Evolutionary conservation across 2,329 filamentous ascomycete species (phyloP), one percentile per base, ranked within the genome.

Genomic region (Cordyceps farinosa): DNA sequence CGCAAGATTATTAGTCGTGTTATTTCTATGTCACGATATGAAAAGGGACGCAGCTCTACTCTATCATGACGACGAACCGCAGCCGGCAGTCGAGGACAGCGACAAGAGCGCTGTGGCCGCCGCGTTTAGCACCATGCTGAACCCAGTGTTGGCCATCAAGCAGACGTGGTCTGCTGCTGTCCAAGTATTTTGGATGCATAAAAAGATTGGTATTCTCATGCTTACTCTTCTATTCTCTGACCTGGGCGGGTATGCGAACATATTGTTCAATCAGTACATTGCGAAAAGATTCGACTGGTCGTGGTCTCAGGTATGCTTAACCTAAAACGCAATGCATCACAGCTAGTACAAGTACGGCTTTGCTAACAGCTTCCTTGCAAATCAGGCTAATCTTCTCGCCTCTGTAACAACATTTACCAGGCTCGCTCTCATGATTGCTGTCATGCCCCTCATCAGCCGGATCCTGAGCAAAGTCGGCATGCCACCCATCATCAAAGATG

Each of bases 231-330:
- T 61, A 1, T 61, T 61, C 40, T 34, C 47, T 7, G 50, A 50
- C 7, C 47, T 61, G 27, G 48, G 58, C 9, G 36, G 30, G 1
- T 50, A 61, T 53, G 45, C 50, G 5, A 52, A 22, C 47, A 52
- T 61, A 9, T 32, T 61, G 47, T 45, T 61, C 30, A 50, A 50
- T 29, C 58, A 61, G 22, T 61, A 61, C 29, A 53, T 61, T 44
- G 32, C 44, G 15, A 61, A 61, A 34, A n/a, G 58, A 17, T 61
- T 61, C 22, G 22, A 29, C 34, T 52, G 47, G 58, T 61, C 58
- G 5, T 61, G 58, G 58, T 40, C 58, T 32, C 27, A 61, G 38
- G 53, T 56, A 32, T 32, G 38, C n/a, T n/a, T 10, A n/a, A 1
- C 51, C 17, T 40, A 36, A 15, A 11, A n/a, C 6, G 34, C 22